phyloP scores from a whole-genome alignment of 495 filamentous ascomycete genomes.

The Tetracladium marchalianum region DNA sequence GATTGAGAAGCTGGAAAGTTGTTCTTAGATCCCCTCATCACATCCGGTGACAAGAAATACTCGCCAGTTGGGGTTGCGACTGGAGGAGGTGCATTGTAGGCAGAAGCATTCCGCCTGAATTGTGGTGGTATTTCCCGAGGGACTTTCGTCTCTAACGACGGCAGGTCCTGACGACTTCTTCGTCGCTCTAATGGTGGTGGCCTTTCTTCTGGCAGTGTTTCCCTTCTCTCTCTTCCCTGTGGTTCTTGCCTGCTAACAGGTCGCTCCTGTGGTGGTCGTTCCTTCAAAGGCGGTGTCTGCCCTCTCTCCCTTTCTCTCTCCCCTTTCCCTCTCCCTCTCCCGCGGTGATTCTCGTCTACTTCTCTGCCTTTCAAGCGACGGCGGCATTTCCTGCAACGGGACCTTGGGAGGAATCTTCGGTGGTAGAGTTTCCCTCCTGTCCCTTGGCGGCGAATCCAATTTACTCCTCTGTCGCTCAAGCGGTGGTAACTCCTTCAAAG shows the following conservation, averaged over 20 bases:
- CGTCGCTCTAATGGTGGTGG: slow-evolving; percentile 10
- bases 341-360: too few relatives aligned
- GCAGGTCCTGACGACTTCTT: slow-evolving; percentile 19
- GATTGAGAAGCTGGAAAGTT: slow-evolving; percentile 3
- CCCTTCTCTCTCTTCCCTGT: not conserved
- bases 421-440: not conserved
- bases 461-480: not conserved
- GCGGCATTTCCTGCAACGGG: too few relatives aligned
- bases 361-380: too few relatives aligned
- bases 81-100: slow-evolving; percentile 1
- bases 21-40: slow-evolving; percentile 2
- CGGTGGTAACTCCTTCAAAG: not conserved
- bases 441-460: not conserved
- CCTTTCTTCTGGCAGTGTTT: not conserved
- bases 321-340: too few relatives aligned
- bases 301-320: too few relatives aligned
- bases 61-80: slow-evolving; percentile 2
- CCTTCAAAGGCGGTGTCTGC: too few relatives aligned
- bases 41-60: slow-evolving; percentile 16
- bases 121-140: slow-evolving; percentile 17
- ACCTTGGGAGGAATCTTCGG: too few relatives aligned
- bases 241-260: too few relatives aligned
- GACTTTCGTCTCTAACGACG: slow-evolving; percentile 18
- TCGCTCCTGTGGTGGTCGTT: too few relatives aligned
- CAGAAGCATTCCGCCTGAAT: slow-evolving; percentile 15